phyloP scores from a whole-genome alignment of 2,329 filamentous ascomycete genomes.

The Pseudogymnoascus sp. region DNA sequence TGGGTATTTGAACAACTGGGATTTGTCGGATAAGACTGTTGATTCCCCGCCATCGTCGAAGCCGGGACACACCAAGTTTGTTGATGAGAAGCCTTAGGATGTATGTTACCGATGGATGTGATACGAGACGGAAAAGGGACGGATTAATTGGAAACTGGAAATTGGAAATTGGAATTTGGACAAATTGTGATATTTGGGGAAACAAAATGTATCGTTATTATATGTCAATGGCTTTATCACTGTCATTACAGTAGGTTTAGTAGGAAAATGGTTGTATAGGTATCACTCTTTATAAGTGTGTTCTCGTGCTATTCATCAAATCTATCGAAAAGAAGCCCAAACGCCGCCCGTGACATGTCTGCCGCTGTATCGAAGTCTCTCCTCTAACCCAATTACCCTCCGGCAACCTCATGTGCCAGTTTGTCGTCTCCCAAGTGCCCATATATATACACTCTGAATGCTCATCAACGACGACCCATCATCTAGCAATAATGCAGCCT shows the following conservation, averaged over 20 bases:
- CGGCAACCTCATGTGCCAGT: neutral
- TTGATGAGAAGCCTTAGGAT: conserved; percentile 25
- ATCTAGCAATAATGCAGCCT: conserved; percentile 4
- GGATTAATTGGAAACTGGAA: conserved; percentile 10
- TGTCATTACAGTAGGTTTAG: neutral
- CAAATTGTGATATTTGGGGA: neutral
- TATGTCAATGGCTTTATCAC: neutral
- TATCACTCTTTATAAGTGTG: neutral
- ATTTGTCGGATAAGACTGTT: conserved; percentile 35
- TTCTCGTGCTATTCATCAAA: neutral
- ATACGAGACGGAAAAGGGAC: conserved; percentile 18
- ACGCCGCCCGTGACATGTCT: neutral
- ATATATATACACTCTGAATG: neutral
- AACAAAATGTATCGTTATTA: neutral
- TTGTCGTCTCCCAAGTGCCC: neutral
- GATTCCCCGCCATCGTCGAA: conserved; percentile 16
- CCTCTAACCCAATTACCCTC: neutral
- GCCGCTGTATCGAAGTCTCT: neutral
- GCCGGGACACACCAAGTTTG: conserved; percentile 23
- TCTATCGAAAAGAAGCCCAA: neutral
- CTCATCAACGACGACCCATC: neutral
- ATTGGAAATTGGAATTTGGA: neutral
- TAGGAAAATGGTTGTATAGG: neutral
- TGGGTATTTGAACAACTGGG: conserved; percentile 62
- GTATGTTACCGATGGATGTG: conserved; percentile 13